Percentiles rank a stretch among this genome's conserved stretches.
Evolutionary conservation across 1,284 basidiomycete species (phyloP).

Genomic region (Pseudozyma thailandica): DNA sequence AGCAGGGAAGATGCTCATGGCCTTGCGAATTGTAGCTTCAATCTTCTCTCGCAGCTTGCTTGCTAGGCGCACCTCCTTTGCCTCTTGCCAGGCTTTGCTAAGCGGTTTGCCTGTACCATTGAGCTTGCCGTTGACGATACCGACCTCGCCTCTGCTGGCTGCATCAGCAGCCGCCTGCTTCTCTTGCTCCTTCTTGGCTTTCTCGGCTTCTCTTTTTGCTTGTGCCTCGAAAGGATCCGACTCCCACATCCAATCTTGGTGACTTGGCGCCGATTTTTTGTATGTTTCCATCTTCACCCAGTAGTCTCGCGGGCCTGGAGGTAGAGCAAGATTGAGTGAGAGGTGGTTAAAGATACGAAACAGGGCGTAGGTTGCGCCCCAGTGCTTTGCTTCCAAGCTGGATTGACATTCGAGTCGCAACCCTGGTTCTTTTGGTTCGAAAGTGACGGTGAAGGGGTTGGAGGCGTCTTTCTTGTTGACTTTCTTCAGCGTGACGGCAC

Average conservation of each 20-base stretch:
- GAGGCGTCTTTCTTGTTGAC: conserved; percentile 65
- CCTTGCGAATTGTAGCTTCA: conserved; percentile 84
- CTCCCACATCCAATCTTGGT: conserved; percentile 63
- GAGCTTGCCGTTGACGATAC: conserved; percentile 33
- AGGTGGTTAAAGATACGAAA: conserved; percentile 65
- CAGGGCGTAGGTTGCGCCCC: conserved; percentile 68
- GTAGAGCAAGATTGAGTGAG: conserved; percentile 60
- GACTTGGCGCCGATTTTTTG: conserved; percentile 56
- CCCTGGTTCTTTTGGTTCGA: conserved; percentile 64
- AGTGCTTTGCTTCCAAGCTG: conserved; percentile 63
- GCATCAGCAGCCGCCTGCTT: conserved; percentile 39
- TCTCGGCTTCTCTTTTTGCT: conserved; percentile 55
- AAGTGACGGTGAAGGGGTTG: conserved; percentile 55
- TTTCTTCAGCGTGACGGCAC: conserved; percentile 62
- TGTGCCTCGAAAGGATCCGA: conserved; percentile 66
- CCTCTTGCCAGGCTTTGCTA: conserved; percentile 74
- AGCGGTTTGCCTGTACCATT: conserved; percentile 51
- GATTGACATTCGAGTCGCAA: conserved; percentile 52
- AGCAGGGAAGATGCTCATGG: conserved; percentile 66
- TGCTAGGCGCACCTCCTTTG: conserved; percentile 88
- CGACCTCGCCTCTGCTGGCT: conserved; percentile 29
- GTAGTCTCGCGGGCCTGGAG: conserved; percentile 66
- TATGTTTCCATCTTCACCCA: conserved; percentile 63
- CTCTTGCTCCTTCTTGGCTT: conserved; percentile 52
- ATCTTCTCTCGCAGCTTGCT: conserved; percentile 79